phyloP scores from a whole-genome alignment of 352 stramenopile species.

The Phytophthora fragariaefolia region DNA sequence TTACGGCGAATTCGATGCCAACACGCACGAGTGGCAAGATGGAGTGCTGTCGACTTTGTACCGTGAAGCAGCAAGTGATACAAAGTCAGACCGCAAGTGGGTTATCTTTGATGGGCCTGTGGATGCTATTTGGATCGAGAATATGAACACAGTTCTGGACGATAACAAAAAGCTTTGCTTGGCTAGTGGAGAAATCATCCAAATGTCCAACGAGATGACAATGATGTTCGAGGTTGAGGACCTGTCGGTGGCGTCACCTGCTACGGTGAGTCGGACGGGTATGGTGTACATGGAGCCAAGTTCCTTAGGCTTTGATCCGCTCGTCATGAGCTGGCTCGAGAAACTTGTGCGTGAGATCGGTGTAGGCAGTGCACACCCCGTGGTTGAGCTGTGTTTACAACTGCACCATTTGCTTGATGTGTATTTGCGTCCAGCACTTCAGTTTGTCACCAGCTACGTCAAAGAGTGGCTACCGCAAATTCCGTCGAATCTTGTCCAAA shows the following conservation, averaged over 20 bases:
- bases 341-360: conserved; percentile 67
- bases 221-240: conserved; percentile 98
- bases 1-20: conserved; percentile 95
- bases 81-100: conserved; percentile 92
- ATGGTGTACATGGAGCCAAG: conserved; percentile 98
- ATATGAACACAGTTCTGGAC: conserved; percentile 97
- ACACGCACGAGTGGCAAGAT: conserved; percentile 96
- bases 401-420: conserved; percentile 88
- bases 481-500: conserved; percentile 91
- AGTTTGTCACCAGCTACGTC: conserved; percentile 88
- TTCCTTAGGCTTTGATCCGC: conserved; percentile 90
- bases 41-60: conserved; percentile 93
- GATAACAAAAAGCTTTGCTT: conserved; percentile 97
- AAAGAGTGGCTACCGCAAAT: conserved; percentile 93
- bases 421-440: conserved; percentile 82
- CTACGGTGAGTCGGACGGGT: conserved; percentile 93
- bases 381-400: conserved; percentile 57
- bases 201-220: conserved; percentile 95
- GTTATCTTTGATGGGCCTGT: conserved; percentile 96
- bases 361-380: conserved; percentile 43
- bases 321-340: conserved; percentile 92
- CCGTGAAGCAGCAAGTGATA: conserved; percentile 89
- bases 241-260: conserved; percentile 92
- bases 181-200: conserved; percentile 95
- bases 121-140: conserved; percentile 97